Evolutionary conservation across 2,329 filamentous ascomycete genomes (phyloP), one percentile per base, ranked within the genome.

Genomic region (Podosphaera fusca): DNA sequence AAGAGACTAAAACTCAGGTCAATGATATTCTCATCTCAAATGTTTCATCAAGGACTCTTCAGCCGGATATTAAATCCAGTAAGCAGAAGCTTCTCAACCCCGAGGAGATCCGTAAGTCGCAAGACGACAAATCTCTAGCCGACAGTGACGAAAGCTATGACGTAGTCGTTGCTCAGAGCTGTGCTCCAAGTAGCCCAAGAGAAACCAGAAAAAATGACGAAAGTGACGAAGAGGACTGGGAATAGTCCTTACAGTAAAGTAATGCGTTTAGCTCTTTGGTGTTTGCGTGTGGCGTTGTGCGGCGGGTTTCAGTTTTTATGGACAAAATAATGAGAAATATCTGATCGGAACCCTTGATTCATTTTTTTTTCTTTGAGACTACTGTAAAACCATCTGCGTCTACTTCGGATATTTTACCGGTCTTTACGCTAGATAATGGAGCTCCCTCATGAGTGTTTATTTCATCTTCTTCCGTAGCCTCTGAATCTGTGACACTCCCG

Each of bases 141-240:
- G 92, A 92, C 65, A 95, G 90, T 67, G 92, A 98, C 64, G 87
- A 87, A 21, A 95, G 88, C 71, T 98, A 98, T 69, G 92, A 98
- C 68, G 77, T 98, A 38, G 87, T 98, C 51, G 84, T 85, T 6
- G 82, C 83, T 50, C 80, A 82, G 42, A 95, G 86, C 68, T 84
- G 85, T 61, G 83, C 87, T 21, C 84, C 87, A 1, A 76, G 78
- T 4, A 81, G 79, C 66, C 79, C 79, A 33, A 80, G 79, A 67
- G 78, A 77, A 38, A 64, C 71, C 21, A 72, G 72, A 60, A 77
- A 76, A 67, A 73, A 66, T 6, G 75, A 77, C 55, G 80, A 85
- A 60, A 83, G 79, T 61, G 82, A 86, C 58, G 82, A 82, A 64
- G 79, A 85, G 63, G 85, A 88, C 66, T 88, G 84, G 82, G 84